Percentiles rank a stretch among this genome's conserved stretches.
phyloP scores from a whole-genome alignment of 805 yeast genomes.

The Sugiyamaella floridensis region DNA sequence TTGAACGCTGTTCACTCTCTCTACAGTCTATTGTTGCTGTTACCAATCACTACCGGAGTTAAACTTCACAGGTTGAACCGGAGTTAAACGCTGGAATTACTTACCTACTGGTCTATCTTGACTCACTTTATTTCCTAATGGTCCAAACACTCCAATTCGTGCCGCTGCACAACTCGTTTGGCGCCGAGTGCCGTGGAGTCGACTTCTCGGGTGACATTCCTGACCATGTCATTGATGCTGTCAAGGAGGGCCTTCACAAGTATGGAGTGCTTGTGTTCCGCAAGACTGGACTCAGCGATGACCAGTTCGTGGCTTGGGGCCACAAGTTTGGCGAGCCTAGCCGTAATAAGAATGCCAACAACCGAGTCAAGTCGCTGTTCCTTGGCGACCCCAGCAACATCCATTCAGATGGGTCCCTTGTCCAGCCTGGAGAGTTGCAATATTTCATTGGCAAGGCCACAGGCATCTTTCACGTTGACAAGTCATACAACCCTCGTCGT shows the following conservation, averaged over 20 bases:
- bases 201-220: constrained; percentile 7
- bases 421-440: constrained; percentile 9
- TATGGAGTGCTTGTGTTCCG: constrained; percentile 5
- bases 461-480: constrained; percentile 10
- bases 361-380: constrained; percentile 4
- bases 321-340: constrained; percentile 4
- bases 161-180: constrained; percentile 9
- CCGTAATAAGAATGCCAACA: background rate
- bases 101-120: background rate
- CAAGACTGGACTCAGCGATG: constrained; percentile 2
- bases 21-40: no score
- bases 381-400: constrained; percentile 10
- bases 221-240: background rate
- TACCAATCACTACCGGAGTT: no score
- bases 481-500: constrained; percentile 7
- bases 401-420: constrained; percentile 7
- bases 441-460: constrained; percentile 10
- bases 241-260: constrained; percentile 8
- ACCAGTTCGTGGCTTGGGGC: constrained; percentile 6
- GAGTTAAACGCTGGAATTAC: no score
- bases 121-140: background rate
- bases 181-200: constrained; percentile 9
- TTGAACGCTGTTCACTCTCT: no score
- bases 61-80: no score
- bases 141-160: constrained; percentile 1